Evolutionary conservation across 2,329 filamentous ascomycete species (phyloP).

Genomic region (Talaromyces sp.): DNA sequence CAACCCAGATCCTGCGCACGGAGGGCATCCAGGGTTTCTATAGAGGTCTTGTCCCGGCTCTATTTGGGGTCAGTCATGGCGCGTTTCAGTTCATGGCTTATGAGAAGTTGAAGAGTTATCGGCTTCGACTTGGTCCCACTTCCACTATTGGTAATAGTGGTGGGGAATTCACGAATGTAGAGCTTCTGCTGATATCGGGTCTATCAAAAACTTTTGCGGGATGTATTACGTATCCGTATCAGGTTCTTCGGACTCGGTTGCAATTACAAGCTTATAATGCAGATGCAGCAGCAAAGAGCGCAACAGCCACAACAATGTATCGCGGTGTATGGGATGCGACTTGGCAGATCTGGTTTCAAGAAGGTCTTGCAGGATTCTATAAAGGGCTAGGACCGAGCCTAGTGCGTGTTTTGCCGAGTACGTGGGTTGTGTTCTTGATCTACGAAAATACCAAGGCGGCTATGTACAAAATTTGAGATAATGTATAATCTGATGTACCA

Average conservation of each 20-base stretch:
- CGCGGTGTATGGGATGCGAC: constrained; percentile 69
- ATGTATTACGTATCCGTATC: constrained; percentile 89
- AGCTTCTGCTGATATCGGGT: constrained; percentile 77
- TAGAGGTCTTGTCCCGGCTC: constrained; percentile 74
- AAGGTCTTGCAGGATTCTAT: constrained; percentile 82
- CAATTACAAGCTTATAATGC: constrained; percentile 80
- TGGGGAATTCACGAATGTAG: constrained; percentile 60
- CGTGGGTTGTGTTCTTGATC: constrained; percentile 93
- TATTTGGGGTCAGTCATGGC: constrained; percentile 85
- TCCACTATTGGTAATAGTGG: constrained; percentile 22
- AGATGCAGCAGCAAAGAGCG: constrained; percentile 39
- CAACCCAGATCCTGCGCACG: constrained; percentile 59
- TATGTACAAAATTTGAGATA: constrained; percentile 45
- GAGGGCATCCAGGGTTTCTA: constrained; percentile 84
- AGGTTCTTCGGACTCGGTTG: constrained; percentile 81
- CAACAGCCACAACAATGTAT: constrained; percentile 58
- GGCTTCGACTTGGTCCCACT: constrained; percentile 37
- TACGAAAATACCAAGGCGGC: constrained; percentile 89
- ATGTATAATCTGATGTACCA: constrained; percentile 24
- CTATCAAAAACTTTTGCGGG: constrained; percentile 82
- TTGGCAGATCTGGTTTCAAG: constrained; percentile 68
- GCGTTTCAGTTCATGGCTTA: constrained; percentile 96
- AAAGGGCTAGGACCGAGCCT: constrained; percentile 84
- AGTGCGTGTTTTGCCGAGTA: constrained; percentile 86
- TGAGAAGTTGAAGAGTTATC: constrained; percentile 66